A percentile compares a stretch with the other conserved stretches of the same genome.
Conservation (phyloP, 257 asterid genomes). For the Gentiana dahurica region DNA sequence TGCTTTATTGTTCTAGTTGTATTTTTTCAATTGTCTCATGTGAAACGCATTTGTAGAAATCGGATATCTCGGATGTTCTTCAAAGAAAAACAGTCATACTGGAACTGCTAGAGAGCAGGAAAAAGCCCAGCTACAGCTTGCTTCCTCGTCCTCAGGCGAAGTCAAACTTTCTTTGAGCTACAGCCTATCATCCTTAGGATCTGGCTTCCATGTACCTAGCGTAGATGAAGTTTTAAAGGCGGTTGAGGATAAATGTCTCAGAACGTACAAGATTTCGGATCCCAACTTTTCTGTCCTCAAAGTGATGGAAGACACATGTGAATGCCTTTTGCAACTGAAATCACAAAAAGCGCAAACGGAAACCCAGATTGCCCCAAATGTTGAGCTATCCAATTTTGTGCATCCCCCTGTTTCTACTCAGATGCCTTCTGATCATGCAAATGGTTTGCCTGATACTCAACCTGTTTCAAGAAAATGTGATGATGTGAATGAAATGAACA, state of each 20-base stretch:
- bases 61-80: constrained; percentile 12
- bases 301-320: constrained; percentile 54
- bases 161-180: constrained; percentile 18
- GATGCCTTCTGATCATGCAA: constrained; percentile 4
- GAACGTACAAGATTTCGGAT: constrained; percentile 25
- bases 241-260: constrained; percentile 27
- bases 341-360: constrained; percentile 7
- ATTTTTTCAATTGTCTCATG: no score
- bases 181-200: constrained; percentile 5
- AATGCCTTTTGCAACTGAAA: constrained; percentile 32
- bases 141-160: constrained; percentile 23
- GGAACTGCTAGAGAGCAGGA: background rate
- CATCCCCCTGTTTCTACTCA: background rate
- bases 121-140: constrained; percentile 12
- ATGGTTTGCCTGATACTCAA: constrained; percentile 15
- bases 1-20: no score
- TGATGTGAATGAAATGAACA: constrained; percentile 21
- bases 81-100: constrained; percentile 11
- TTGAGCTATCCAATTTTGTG: background rate
- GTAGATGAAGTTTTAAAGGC: constrained; percentile 17
- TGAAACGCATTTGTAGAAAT: no score
- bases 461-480: constrained; percentile 18
- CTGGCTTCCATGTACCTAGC: constrained; percentile 16
- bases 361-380: background rate
- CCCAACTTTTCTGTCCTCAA: constrained; percentile 34